These are phyloP conservation scores for Epichloe gansuensis DNA, from an alignment of 2,329 filamentous ascomycete genomes.

Conservation along the genomic window DNA sequence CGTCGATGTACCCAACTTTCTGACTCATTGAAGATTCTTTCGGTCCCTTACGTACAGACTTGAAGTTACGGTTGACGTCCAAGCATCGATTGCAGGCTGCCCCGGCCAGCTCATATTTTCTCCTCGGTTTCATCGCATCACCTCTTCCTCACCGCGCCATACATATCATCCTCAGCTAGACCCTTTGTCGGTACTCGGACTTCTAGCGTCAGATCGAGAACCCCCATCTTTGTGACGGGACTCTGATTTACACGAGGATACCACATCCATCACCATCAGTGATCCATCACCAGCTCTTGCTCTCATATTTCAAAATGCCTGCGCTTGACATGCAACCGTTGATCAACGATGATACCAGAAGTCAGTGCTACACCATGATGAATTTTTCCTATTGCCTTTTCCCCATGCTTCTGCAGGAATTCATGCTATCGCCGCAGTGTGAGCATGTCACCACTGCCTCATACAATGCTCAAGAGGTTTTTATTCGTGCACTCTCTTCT, in stretches of 20 bases:
- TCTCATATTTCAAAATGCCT: slow-evolving; percentile 23
- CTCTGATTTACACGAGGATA: too few relatives aligned
- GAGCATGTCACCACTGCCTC: neutral
- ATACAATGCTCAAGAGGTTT: neutral
- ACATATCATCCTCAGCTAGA: neutral
- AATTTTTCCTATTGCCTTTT: neutral
- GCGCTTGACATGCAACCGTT: slow-evolving; percentile 28
- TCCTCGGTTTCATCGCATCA: neutral
- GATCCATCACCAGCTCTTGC: neutral
- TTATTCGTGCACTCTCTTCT: too few relatives aligned
- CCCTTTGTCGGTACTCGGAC: neutral
- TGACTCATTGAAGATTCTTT: neutral
- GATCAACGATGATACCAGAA: slow-evolving; percentile 33
- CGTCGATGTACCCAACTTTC: too few relatives aligned
- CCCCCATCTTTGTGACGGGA: neutral
- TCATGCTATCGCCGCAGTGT: neutral
- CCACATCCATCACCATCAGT: neutral
- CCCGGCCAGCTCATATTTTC: neutral
- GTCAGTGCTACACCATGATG: slow-evolving; percentile 16
- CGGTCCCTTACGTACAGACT: neutral
- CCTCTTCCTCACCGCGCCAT: neutral
- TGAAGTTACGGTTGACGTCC: neutral
- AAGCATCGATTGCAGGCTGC: neutral
- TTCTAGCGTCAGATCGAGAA: neutral
- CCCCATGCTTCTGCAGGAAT: neutral